These are phyloP conservation scores for Carex myosuroides DNA, from an alignment of 176 grass and related monocot genomes.

Conservation along the genomic window DNA sequence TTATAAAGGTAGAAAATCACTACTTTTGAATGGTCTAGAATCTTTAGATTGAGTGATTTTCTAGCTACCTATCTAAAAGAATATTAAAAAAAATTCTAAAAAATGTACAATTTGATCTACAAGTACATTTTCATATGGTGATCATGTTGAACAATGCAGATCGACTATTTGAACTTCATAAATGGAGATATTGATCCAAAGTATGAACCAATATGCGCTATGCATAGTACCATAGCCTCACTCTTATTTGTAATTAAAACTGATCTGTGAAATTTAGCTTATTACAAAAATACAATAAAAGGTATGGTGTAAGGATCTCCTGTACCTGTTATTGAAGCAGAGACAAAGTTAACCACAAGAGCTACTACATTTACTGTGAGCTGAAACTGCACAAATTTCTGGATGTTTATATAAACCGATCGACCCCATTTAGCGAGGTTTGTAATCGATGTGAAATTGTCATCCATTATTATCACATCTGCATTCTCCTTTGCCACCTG, in stretches of 20 bases:
- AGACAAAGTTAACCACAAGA: slow-evolving; percentile 81
- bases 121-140: too few relatives aligned
- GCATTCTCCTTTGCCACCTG: slow-evolving; percentile 99
- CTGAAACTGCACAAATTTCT: slow-evolving; percentile 97
- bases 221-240: too few relatives aligned
- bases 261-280: neutral
- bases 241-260: neutral
- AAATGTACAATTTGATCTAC: too few relatives aligned
- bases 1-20: too few relatives aligned
- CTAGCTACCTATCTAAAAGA: too few relatives aligned
- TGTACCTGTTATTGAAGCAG: slow-evolving; percentile 74
- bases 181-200: too few relatives aligned
- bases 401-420: slow-evolving; percentile 92
- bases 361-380: slow-evolving; percentile 88
- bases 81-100: too few relatives aligned
- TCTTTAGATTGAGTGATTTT: too few relatives aligned
- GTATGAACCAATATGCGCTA: too few relatives aligned
- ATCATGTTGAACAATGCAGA: too few relatives aligned
- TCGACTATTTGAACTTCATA: too few relatives aligned
- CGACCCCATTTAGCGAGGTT: slow-evolving; percentile 94
- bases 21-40: too few relatives aligned
- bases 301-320: neutral
- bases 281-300: neutral
- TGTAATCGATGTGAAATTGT: slow-evolving; percentile 86
- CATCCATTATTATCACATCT: slow-evolving; percentile 88